Evolutionary conservation across 2,329 filamentous ascomycete genomes (phyloP), one percentile per base, ranked within the genome.

Genomic region (Macrophomina pseudophaseolina): DNA sequence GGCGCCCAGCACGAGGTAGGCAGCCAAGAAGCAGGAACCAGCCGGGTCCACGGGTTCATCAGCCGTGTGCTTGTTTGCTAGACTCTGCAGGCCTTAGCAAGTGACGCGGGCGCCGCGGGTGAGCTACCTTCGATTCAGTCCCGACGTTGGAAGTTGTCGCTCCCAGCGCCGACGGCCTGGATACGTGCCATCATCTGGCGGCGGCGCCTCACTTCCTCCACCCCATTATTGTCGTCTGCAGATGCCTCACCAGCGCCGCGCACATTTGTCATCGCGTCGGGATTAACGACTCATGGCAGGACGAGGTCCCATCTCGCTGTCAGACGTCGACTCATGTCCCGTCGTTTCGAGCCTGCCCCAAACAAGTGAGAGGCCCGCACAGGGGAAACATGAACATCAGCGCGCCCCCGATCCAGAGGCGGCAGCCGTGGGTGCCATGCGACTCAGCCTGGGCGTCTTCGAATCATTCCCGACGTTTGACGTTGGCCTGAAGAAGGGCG

Each of bases 301-400:
- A 5, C 11, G 35, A 28, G 44, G 44, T 23, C 44, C 44, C 44
- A 48, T 48, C 44, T 18, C 48, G 56, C 56, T 40, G 56, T 18
- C n/a, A 59, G 38, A 5, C 18, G 12, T 46, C 58, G 58, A 62
- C 32, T 62, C 58, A 62, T 62, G 58, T 62, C 58, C 54, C 23
- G 38, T 11, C 38, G 35, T 28, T 16, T 56, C 35, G 53, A 40
- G n/a, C 35, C 7, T 30, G 54, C 14, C 56, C 56, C 40, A 48
- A 60, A 60, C 16, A 18, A 60, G 56, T 6, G 40, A 33, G 40
- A 33, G 56, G 16, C 28, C 56, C 56, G 54, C 38, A 30, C 33
- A 42, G 32, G 5, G 53, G 30, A 38, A 28, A 33, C 18, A 23
- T 42, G 18, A 38, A 40, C 35, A 23, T 42, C 30, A 28, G 28